These are phyloP conservation scores for Bipolaris sorokiniana DNA, from an alignment of 2,329 filamentous ascomycete species.

Conservation along the genomic window DNA sequence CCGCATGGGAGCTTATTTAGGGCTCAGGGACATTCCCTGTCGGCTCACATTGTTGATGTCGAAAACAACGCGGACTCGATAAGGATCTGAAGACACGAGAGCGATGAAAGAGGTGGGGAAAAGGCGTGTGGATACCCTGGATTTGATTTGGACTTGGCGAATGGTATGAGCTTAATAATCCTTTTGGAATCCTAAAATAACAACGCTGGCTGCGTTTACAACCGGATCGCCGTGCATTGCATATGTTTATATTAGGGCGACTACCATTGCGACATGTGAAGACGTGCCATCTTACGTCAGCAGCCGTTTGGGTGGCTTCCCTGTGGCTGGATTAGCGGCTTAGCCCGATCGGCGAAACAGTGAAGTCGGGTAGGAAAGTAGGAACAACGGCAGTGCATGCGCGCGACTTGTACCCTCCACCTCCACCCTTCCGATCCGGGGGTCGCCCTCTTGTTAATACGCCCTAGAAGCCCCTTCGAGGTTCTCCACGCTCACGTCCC, in stretches of 20 bases:
- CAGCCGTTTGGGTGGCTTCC: conserved; percentile 16
- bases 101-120: background rate
- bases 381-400: background rate
- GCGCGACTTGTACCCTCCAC: conserved; percentile 13
- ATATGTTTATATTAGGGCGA: background rate
- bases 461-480: background rate
- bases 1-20: conserved; percentile 61
- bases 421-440: conserved; percentile 11
- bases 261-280: conserved; percentile 6
- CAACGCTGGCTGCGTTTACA: background rate
- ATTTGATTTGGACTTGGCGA: background rate
- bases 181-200: background rate
- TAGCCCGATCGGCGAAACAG: conserved; percentile 16
- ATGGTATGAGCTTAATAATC: background rate
- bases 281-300: conserved; percentile 7
- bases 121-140: conserved; percentile 3
- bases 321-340: conserved; percentile 14
- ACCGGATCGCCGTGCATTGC: background rate
- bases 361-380: conserved; percentile 11
- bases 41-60: background rate
- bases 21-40: background rate
- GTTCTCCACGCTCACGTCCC: background rate
- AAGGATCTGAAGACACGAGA: background rate
- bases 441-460: conserved; percentile 9
- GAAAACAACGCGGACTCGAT: background rate